Percentiles rank a stretch among this genome's conserved stretches.
These are phyloP conservation scores for Blepharisma stoltei DNA, from an alignment of 73 alveolate species.

Conservation along the genomic window DNA sequence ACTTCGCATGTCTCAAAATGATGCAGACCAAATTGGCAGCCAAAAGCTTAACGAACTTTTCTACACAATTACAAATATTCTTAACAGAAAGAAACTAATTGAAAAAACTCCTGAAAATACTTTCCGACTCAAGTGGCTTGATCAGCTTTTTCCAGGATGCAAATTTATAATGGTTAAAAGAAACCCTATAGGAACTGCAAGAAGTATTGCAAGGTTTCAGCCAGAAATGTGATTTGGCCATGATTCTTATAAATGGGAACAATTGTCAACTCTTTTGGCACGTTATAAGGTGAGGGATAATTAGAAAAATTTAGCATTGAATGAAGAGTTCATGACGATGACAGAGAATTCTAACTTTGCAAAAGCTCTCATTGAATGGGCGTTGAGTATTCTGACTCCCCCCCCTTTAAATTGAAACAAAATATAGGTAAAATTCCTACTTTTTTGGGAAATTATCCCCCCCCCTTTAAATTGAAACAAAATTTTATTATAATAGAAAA, in stretches of 20 bases:
- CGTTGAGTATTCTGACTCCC: constrained; percentile 11
- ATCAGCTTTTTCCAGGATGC: constrained; percentile 12
- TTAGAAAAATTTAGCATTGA: not conserved
- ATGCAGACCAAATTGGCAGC: not conserved
- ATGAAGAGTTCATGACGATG: not conserved
- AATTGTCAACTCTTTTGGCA: not conserved
- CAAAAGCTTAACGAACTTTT: not conserved
- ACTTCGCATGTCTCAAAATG: not conserved
- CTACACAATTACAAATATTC: not conserved
- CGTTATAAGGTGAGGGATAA: not conserved
- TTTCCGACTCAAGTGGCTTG: constrained; percentile 17
- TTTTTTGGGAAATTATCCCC: no score
- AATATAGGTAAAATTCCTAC: no score
- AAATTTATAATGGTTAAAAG: constrained; percentile 26
- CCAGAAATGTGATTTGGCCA: constrained; percentile 17
- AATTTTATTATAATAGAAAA: no score
- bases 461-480: no score
- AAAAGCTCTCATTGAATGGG: constrained; percentile 26
- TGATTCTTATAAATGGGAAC: constrained; percentile 6
- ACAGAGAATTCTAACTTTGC: constrained; percentile 5
- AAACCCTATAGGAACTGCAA: constrained; percentile 25
- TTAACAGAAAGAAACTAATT: not conserved
- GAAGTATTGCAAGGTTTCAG: constrained; percentile 18
- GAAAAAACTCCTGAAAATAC: constrained; percentile 31
- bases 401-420: no score